A percentile compares a stretch with the other conserved stretches of the same genome.
These are phyloP conservation scores for Fusarium luffae DNA, from an alignment of 2,329 filamentous ascomycete genomes.

Conservation along the genomic window DNA sequence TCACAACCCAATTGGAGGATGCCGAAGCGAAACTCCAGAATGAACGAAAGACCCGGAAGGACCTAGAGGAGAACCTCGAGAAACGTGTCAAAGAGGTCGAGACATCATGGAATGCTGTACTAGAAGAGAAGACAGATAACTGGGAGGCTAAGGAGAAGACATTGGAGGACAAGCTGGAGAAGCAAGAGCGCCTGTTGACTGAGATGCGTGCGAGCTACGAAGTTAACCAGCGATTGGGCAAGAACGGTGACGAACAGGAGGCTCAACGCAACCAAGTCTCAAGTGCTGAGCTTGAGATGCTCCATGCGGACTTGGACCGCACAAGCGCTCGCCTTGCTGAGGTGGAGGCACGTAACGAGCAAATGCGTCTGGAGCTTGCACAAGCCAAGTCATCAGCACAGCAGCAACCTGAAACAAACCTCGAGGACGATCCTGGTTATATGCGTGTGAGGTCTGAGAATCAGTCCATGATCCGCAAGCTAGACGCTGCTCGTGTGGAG, in stretches of 20 bases:
- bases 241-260: conserved; percentile 71
- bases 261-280: conserved; percentile 74
- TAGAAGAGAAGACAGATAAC: conserved; percentile 95
- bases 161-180: conserved; percentile 92
- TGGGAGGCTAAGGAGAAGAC: conserved; percentile 94
- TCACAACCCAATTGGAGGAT: conserved; percentile 85
- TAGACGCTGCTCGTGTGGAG: conserved; percentile 86
- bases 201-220: conserved; percentile 98
- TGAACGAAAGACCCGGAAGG: conserved; percentile 77
- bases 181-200: conserved; percentile 89
- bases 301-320: conserved; percentile 89
- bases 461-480: conserved; percentile 86
- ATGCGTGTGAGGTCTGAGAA: conserved; percentile 93
- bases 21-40: conserved; percentile 82
- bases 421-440: conserved; percentile 91
- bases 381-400: conserved; percentile 80
- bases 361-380: conserved; percentile 88
- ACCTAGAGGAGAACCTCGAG: conserved; percentile 82
- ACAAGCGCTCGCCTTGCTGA: conserved; percentile 89
- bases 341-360: conserved; percentile 93
- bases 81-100: conserved; percentile 89
- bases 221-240: conserved; percentile 88
- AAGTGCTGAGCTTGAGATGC: conserved; percentile 92
- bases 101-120: conserved; percentile 85
- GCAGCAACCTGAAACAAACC: conserved; percentile 66